A percentile compares a stretch with the other conserved stretches of the same genome.
Conservation (phyloP, 1,284 basidiomycete genomes). For the Malassezia sympodialis region DNA sequence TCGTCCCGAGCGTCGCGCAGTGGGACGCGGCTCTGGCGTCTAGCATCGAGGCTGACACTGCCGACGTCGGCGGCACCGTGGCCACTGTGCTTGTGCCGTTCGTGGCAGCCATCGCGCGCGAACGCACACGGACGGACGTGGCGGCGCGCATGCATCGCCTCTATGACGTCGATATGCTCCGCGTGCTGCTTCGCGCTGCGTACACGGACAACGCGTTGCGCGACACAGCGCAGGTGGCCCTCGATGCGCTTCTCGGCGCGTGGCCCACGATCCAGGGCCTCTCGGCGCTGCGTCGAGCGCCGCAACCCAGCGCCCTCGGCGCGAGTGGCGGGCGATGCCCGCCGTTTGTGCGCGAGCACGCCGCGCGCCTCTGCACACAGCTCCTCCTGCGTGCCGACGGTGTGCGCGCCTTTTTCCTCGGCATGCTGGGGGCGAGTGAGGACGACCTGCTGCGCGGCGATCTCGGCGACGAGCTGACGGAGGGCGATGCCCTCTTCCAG, state of each 20-base stretch:
- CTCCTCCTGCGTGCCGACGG: constrained; percentile 42
- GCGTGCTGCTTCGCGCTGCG: constrained; percentile 8
- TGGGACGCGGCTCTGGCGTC: neutral
- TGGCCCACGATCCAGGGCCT: constrained; percentile 4
- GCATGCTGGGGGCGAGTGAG: constrained; percentile 25
- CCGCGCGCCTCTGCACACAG: constrained; percentile 28
- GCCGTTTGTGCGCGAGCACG: constrained; percentile 11
- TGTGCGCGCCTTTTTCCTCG: constrained; percentile 32
- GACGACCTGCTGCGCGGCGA: constrained; percentile 19
- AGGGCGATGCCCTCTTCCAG: constrained; percentile 13
- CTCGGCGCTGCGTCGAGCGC: constrained; percentile 4
- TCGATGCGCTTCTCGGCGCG: constrained; percentile 2
- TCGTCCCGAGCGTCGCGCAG: neutral
- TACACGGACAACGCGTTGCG: neutral
- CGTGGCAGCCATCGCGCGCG: neutral
- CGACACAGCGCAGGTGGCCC: neutral
- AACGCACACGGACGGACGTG: constrained; percentile 6
- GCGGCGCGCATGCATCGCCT: constrained; percentile 8
- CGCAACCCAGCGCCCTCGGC: neutral
- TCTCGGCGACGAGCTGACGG: constrained; percentile 9
- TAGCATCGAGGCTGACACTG: neutral
- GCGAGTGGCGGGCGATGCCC: neutral
- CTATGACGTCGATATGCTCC: constrained; percentile 11
- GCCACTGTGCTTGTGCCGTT: neutral
- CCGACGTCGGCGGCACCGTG: neutral